Evolutionary conservation across 192 early-diverging fungal species (phyloP), one percentile per base, ranked within the genome.

Genomic region (Lunasporangiospora selenospora): DNA sequence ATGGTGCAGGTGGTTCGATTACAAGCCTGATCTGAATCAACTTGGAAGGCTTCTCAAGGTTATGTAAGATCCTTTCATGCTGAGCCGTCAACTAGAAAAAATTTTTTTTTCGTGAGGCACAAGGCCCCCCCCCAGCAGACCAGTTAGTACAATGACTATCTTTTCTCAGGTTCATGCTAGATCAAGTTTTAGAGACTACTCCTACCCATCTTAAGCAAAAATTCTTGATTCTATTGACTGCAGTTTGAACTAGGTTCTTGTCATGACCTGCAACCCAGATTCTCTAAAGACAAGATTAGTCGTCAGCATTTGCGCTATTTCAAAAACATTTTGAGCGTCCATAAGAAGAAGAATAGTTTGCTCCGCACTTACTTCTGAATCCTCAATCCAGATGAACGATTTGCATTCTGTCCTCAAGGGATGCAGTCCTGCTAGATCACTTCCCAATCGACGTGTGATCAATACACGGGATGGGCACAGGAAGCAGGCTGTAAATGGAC

Each of bases 361-460:
- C 9, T 31, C 6, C 18, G 6, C 4, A n/a, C 10, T 18, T 11
- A 29, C 3, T 5, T 37, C 33, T 42, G 53, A 19, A 4, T 50
- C 38, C 2, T 73, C 69, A 4, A 73, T 48, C 69, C 69, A 73
- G 6, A 73, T 73, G n/a, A 40, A 73, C 7, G 45, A 58, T 30
- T 41, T 39, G 53, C 42, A 73, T 30, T 73, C 69, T 15, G 48
- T 42, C 27, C 69, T 50, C 18, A 63, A 2, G 0, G 21, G 23
- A 24, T 62, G 23, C 7, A 73, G 60, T 2, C 38, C 24, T 21
- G 58, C 39, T 6, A 73, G 37, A 15, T 57, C 58, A 6, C 54
- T 37, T 6, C 69, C 69, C 15, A 73, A 43, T 0, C 52, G 32
- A 23, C 54, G 60, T 16, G 33, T 32, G 18, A 45, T 37, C 2